Evolutionary conservation across 129 eudicot species (phyloP), one percentile per base, ranked within the genome.

Genomic region (Arctium minus): DNA sequence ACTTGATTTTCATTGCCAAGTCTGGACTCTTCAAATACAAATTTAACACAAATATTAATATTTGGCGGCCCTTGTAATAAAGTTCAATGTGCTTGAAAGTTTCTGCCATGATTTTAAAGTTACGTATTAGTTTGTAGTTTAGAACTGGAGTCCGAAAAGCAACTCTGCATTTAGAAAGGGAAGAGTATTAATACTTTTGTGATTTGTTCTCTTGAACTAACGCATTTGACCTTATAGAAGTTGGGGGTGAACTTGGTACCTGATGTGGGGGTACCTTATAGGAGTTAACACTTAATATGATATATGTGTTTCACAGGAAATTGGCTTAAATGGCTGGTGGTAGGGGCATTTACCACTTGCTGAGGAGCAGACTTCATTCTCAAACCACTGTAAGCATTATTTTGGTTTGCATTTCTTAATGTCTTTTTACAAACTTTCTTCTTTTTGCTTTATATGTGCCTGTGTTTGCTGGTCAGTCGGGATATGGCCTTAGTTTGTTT

Each of bases 271-370:
- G 6, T 13, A 3, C 1, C 22, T 1, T 76, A 18, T 60, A 17
- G 29, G 73, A 6, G 3, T 62, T 78, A 56, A 60, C 68, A 60
- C n/a, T 17, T 60, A 60, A 60, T n/a, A 13, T 70, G 70, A 70
- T 80, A 32, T 17, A n/a, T 80, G 36, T 73, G 37, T 29, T 18
- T 73, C 11, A 39, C 84, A 73, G 86, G 77, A 81, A 72, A 73
- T 86, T 75, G 75, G 77, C 67, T 75, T 75, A 81, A 80, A 92
- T 89, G 97, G 88, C 89, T 79, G 93, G 94, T 78, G 91, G 91
- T 79, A 85, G 96, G 90, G 88, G 90, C 69, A 78, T 91, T 79
- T 87, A 88, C 82, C 91, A 87, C 85, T 85, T 93, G 85, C 87
- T 93, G 74, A 88, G 85, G 88, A 86, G 85, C 74, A 88, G 88